Percentiles rank a stretch among this genome's conserved stretches.
Conservation (phyloP, 1,284 basidiomycete genomes). For the Trametes versicolor region DNA sequence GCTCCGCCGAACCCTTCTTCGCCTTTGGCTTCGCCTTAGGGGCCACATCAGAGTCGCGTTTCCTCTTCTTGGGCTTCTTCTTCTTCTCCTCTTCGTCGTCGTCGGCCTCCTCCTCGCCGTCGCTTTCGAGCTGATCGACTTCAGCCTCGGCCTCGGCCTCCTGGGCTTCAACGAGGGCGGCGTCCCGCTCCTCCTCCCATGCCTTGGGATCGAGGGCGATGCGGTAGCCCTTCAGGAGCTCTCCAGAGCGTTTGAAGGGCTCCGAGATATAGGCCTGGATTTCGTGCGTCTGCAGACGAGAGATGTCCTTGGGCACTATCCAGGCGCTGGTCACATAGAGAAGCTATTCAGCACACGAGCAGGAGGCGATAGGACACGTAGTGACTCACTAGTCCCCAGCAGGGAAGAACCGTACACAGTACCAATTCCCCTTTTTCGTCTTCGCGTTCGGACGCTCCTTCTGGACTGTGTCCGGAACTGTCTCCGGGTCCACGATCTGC, state of each 20-base stretch:
- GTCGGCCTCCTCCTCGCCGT: constrained; percentile 62
- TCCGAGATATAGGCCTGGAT: constrained; percentile 87
- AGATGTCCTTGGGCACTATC: constrained; percentile 86
- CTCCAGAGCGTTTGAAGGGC: constrained; percentile 77
- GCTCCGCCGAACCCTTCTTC: constrained; percentile 66
- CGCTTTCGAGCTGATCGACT: constrained; percentile 75
- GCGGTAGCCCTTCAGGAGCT: constrained; percentile 84
- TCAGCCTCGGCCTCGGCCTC: constrained; percentile 72
- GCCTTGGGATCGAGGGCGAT: constrained; percentile 83
- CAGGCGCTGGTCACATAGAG: constrained; percentile 70
- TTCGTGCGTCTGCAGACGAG: constrained; percentile 80
- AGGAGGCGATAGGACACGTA: constrained; percentile 23
- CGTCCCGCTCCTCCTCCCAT: constrained; percentile 75
- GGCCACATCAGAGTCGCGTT: constrained; percentile 57
- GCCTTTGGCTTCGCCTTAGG: constrained; percentile 56
- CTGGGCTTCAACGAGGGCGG: constrained; percentile 52
- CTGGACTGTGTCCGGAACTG: constrained; percentile 65
- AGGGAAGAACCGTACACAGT: constrained; percentile 91
- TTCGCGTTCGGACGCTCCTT: constrained; percentile 70
- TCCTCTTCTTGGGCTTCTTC: constrained; percentile 55
- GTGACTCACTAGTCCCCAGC: constrained; percentile 88
- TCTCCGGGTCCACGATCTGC: constrained; percentile 81
- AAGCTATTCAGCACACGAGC: constrained; percentile 28
- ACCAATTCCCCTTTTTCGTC: constrained; percentile 74
- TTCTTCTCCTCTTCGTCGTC: constrained; percentile 62